Evolutionary conservation across 2,329 filamentous ascomycete species (phyloP), one percentile per base, ranked within the genome.

Genomic region (Periconia sp.): DNA sequence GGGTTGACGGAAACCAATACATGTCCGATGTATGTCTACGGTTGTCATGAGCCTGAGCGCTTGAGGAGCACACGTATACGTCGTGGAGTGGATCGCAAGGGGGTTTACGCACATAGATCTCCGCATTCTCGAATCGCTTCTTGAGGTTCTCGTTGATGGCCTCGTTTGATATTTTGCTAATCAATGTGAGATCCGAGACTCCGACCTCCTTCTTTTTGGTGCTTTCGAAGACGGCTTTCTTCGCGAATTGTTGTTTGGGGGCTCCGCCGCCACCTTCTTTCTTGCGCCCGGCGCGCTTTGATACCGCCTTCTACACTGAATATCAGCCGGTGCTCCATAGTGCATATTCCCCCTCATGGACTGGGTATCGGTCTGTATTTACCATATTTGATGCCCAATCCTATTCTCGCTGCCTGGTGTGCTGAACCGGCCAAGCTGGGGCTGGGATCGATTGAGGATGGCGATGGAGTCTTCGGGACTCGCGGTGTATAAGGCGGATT

Each of bases 121-220:
- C 93, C 75, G 84, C 88, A 82, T 93, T 92, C 73, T 97, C 91
- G 76, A 99, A 99, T 58, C 94, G 87, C 81, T 97, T 95, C 82
- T 97, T 96, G 75, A 99, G 75, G 75, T 99, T 99, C 53, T 97
- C 94, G 79, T 99, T 99, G 81, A 99, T 99, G 57, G 93, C 92
- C 76, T 99, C 94, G 76, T 99, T 97, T 62, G 92, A 96, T 61
- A 99, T 95, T 77, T 97, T 97, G 82, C 92, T 97, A 72, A 99
- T 89, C 68, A 99, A 82, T 3, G 94, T 99, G 73, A 99, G 83
- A 81, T 99, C 94, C 51, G 94, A 97, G 50, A 99, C 94, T 62
- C 94, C 94, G 65, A 99, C 94, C 77, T 99, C 92, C 84, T 96
- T 97, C 87, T 97, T 99, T 84, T 97, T 97, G 62, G 88, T 90